Conservation (phyloP, 306 rosid genomes). For the Acacia crassicarpa region DNA sequence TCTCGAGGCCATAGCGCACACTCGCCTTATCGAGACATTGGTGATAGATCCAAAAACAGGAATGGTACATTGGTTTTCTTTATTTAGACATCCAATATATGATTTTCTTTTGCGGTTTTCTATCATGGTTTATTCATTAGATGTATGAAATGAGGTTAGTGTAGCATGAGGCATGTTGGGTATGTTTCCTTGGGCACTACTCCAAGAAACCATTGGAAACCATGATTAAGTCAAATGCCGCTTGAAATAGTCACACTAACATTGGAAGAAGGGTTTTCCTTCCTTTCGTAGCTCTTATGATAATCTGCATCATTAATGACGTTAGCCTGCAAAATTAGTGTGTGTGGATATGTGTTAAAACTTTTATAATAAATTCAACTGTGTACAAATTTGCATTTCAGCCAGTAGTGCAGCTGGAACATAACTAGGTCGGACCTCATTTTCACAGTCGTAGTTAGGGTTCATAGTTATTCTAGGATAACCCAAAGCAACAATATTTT, state of each 20-base stretch:
- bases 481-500: background rate
- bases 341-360: background rate
- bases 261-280: background rate
- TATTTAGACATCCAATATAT: background rate
- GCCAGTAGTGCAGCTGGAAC: background rate
- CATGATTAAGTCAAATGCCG: background rate
- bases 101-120: background rate
- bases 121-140: background rate
- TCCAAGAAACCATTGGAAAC: background rate
- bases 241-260: no score
- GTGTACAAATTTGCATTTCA: background rate
- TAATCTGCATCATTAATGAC: background rate
- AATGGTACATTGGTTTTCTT: conserved; percentile 50
- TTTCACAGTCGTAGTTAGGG: background rate
- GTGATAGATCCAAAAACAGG: conserved; percentile 83
- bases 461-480: background rate
- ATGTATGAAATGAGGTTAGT: background rate
- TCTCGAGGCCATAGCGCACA: conserved; percentile 69
- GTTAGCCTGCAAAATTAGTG: background rate
- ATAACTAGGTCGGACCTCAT: background rate
- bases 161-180: background rate
- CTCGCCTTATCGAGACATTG: conserved; percentile 73
- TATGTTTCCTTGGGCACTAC: background rate
- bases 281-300: background rate
- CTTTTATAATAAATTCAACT: background rate